Base-by-base conservation (phyloP, 2,329 filamentous ascomycete genomes). In the Penicillium sp. region DNA sequence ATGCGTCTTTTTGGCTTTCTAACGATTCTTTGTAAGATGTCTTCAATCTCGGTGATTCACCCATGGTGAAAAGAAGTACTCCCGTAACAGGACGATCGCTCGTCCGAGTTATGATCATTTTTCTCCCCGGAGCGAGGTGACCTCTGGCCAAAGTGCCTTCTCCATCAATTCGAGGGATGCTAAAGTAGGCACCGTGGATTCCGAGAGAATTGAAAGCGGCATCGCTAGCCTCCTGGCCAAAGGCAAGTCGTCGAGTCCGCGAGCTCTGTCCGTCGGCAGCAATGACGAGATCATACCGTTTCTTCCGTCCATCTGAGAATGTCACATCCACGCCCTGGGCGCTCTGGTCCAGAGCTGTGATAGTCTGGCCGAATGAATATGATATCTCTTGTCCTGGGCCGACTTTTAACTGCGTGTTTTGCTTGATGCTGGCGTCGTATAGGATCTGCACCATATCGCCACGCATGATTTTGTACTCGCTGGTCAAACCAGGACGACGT, bases 381-480 rank as follows among this genome's bases (percentile, higher is more conserved):
- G 17, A 6, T 22, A 42, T 5, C 10, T 3, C 17, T 42, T 42
- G 39, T 10, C 39, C 39, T 42, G 39, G 39, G 12, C 39, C 17
- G 5, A 2, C 17, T 42, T 42, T 42, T 6, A 42, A 42, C 2
- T 31, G 28, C 14, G 35, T n/a, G 34, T 58, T 41, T 20, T 54
- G 56, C 34, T 58, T 42, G 39, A 42, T 42, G 25, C 50, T 58
- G n/a, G 49, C 56, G 43, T 58, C 50, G 31, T 58, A 58, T 8
- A 58, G 43, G 5, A 41, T 6, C 39, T 54, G 41, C 41, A 54
- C 49, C 34, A 58, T 48, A n/a, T 58, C 56, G 0, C 56, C 56
- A n/a, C 56, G 49, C 56, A 58, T 58, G 20, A 58, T 58, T 39
- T 58, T 50, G 42, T 58, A n/a, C 25, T 58, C 56, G 10, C 56